Evolutionary conservation across 371 early-diverging fungal genomes (phyloP), one percentile per base, ranked within the genome.

Genomic region (Actinomortierella wolfii): DNA sequence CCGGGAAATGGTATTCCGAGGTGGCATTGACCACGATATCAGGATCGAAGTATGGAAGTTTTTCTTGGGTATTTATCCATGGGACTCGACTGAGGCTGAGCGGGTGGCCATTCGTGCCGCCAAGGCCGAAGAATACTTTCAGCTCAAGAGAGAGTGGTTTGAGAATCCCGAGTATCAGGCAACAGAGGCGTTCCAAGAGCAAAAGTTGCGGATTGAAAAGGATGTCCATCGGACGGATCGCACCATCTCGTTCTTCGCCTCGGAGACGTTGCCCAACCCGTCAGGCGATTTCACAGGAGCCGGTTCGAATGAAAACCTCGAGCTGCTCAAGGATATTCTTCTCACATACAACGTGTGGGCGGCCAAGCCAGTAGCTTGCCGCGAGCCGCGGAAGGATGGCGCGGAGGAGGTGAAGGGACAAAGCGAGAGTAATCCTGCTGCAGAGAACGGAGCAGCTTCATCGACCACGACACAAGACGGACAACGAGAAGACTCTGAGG

Each of bases 211-310:
- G 0, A 94, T 97, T 59, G 95, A 95, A 52, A 95, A 95, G 76
- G 98, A 97, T 65, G 96, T 95, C 0, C 86, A 95, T 57, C 88
- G 97, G 44, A 97, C 97, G 1, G 97, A 97, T 70, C 79, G 96
- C 5, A 84, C 84, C 0, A 85, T 94, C 7, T 84, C 89, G 0
- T 86, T 92, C 58, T 95, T 93, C 80, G 86, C 87, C 9, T 84
- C 83, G 8, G 84, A 86, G 40, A 84, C 83, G 21, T 76, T 88
- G 47, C 86, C 84, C 40, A 85, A 86, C 66, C 77, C 89, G 51
- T 71, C 84, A 24, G 81, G 80, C 23, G 80, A 87, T 59, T 79
- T 83, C 61, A 58, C 71, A 11, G 81, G 78, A 0, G 83, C 82
- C 0, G 69, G 61, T 17, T 90, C 90, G 29, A 92, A 90, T 59